These are phyloP conservation scores for Fonsecaea multimorphosa DNA, from an alignment of 2,329 filamentous ascomycete species.

Conservation along the genomic window DNA sequence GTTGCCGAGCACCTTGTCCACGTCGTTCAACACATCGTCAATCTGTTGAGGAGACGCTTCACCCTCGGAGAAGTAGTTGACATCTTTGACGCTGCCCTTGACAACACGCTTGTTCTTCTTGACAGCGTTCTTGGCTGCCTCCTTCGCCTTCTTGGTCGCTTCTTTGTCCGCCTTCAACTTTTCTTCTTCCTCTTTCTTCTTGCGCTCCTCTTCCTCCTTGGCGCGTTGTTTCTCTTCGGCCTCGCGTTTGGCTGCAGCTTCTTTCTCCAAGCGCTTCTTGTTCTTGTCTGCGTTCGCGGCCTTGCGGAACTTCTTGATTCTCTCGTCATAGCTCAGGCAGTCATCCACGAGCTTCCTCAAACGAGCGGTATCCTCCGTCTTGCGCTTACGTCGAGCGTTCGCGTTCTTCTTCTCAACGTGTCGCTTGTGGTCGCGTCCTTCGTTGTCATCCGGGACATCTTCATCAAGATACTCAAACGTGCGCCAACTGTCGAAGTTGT, in stretches of 20 bases:
- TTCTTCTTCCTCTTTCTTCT: slow-evolving; percentile 82
- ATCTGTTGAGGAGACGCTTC: slow-evolving; percentile 75
- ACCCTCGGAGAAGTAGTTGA: slow-evolving; percentile 85
- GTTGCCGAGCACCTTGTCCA: slow-evolving; percentile 85
- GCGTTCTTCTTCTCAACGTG: slow-evolving; percentile 98
- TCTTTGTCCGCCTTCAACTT: slow-evolving; percentile 84
- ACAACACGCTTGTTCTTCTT: slow-evolving; percentile 99
- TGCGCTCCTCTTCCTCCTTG: slow-evolving; percentile 82
- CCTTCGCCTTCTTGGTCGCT: slow-evolving; percentile 92
- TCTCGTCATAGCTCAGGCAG: slow-evolving; percentile 81
- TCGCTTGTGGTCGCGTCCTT: slow-evolving; percentile 98
- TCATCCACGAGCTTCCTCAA: slow-evolving; percentile 90
- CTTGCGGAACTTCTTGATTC: slow-evolving; percentile 96
- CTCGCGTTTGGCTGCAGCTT: slow-evolving; percentile 86
- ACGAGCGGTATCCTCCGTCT: slow-evolving; percentile 94
- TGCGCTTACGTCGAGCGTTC: slow-evolving; percentile 98
- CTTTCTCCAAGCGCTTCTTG: slow-evolving; percentile 88
- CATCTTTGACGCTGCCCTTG: slow-evolving; percentile 91
- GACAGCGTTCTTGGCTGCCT: slow-evolving; percentile 96
- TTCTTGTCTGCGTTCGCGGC: slow-evolving; percentile 93
- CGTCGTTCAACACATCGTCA: slow-evolving; percentile 80
- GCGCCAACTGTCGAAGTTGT: slow-evolving; percentile 98
- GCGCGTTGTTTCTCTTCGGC: slow-evolving; percentile 82
- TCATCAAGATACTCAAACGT: slow-evolving; percentile 98
- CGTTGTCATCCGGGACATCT: slow-evolving; percentile 97